A percentile compares a stretch with the other conserved stretches of the same genome.
These are phyloP conservation scores for Neurospora sp. DNA, from an alignment of 495 filamentous ascomycete genomes.

Conservation along the genomic window DNA sequence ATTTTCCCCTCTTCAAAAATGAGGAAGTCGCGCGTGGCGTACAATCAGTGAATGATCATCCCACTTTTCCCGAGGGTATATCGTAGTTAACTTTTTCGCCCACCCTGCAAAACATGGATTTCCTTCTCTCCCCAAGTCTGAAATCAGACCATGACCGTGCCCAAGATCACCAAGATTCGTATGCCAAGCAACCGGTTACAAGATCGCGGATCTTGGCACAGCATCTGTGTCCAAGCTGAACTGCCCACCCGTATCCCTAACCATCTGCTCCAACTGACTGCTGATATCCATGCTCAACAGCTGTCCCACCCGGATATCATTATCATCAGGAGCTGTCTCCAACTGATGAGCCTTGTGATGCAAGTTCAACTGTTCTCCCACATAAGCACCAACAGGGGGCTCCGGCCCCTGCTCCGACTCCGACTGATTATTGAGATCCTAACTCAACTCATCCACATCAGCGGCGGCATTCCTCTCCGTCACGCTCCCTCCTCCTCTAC, in stretches of 20 bases:
- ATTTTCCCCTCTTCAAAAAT: background rate
- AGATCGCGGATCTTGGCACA: background rate
- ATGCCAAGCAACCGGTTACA: background rate
- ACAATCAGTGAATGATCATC: background rate
- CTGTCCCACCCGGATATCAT: background rate
- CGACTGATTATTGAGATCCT: background rate
- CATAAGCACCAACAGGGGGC: background rate
- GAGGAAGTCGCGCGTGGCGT: background rate
- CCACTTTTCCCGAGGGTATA: background rate
- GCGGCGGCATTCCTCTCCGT: background rate
- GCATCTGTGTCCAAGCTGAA: background rate
- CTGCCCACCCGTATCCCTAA: background rate
- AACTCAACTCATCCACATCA: background rate
- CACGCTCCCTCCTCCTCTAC: background rate
- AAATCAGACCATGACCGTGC: background rate
- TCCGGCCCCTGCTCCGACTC: background rate
- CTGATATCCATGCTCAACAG: background rate
- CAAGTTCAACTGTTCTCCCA: background rate
- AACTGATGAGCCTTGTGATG: background rate
- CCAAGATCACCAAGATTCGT: background rate
- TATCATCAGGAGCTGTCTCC: background rate
- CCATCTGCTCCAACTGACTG: background rate
- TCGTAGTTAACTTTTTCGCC: background rate
- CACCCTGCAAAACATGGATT: background rate
- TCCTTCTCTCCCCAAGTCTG: background rate